Conservation (phyloP, 371 early-diverging fungal genomes). For the Rhizopus microsporus region DNA sequence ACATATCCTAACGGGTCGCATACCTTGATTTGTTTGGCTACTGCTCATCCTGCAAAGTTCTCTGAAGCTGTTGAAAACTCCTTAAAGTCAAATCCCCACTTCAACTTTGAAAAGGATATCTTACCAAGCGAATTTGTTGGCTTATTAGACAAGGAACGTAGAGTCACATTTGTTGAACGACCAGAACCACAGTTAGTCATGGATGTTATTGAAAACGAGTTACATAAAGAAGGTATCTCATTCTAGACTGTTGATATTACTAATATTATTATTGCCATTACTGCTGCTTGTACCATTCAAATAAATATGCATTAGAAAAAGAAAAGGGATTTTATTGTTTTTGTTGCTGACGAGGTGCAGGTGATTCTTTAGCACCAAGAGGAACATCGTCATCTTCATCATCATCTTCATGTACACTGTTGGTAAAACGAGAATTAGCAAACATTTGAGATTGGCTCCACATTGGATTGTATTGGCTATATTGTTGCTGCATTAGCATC, state of each 20-base stretch:
- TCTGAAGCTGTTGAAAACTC: constrained; percentile 87
- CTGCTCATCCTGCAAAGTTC: constrained; percentile 97
- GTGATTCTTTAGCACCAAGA: constrained; percentile 25
- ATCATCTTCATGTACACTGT: constrained; percentile 26
- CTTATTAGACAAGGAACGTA: constrained; percentile 68
- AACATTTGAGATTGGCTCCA: constrained; percentile 31
- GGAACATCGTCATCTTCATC: constrained; percentile 44
- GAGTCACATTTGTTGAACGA: constrained; percentile 59
- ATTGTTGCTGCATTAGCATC: constrained; percentile 45
- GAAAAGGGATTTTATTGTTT: constrained; percentile 7
- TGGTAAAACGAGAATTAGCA: constrained; percentile 16
- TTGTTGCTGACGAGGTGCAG: constrained; percentile 18
- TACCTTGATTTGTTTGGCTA: constrained; percentile 77
- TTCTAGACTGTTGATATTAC: constrained; percentile 25
- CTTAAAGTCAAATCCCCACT: constrained; percentile 55
- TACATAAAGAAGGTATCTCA: constrained; percentile 46
- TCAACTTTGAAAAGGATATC: constrained; percentile 66
- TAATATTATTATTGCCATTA: background rate
- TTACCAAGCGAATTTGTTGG: constrained; percentile 73
- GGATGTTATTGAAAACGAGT: constrained; percentile 60
- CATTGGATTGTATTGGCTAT: constrained; percentile 22
- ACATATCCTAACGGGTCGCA: constrained; percentile 38
- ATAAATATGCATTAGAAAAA: constrained; percentile 5
- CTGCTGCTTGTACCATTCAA: background rate
- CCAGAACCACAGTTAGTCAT: constrained; percentile 63